Base-by-base conservation (phyloP, 2,329 filamentous ascomycete genomes). In the Fusarium dimerum region DNA sequence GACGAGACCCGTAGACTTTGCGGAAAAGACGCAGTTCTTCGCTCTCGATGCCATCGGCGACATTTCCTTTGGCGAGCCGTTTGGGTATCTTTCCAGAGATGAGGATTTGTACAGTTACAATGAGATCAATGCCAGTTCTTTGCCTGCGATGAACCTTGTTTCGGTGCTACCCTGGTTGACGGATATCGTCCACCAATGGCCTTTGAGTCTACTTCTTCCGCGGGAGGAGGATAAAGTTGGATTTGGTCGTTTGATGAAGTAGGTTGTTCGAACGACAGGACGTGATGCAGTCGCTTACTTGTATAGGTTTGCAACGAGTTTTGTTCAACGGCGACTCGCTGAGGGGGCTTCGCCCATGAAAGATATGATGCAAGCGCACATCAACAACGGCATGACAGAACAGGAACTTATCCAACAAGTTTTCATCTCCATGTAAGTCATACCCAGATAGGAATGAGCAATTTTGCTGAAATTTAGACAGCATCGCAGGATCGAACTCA, bases 401-500 rank as follows among this genome's bases (percentile, higher is more conserved):
- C 55, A 68, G 9, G 69, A 74, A 26, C 64, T 75, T n/a, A 68
- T 68, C 9, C 67, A 73, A 20, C 72, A 76, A 45, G 70, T 71
- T 1, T 70, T 73, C 30, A 66, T 76, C 10, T 69, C 73, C 17
- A 72, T 75, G 73, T 73, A 52, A 52, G 64, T 51, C 0, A 5
- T 12, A 6, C 2, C 4, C 15, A 2, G 12, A 1, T 6, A 8
- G 0, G 2, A 10, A 11, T 26, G 20, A 2, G 1, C 2, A 5
- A 4, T 4, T 9, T 6, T 1, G 17, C 10, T 65, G 3, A 65
- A 40, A 38, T 5, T 2, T 1, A 4, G 2, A 26, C 40, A 82
- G 78, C 56, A 80, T 84, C 62, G 81, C 82, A 15, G 83, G 83
- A 26, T 83, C 82, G 17, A 82, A 85, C 67, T 83, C 82, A 0